Conservation (phyloP, 2,329 filamentous ascomycete species). For the Diaporthe citrichinensis region DNA sequence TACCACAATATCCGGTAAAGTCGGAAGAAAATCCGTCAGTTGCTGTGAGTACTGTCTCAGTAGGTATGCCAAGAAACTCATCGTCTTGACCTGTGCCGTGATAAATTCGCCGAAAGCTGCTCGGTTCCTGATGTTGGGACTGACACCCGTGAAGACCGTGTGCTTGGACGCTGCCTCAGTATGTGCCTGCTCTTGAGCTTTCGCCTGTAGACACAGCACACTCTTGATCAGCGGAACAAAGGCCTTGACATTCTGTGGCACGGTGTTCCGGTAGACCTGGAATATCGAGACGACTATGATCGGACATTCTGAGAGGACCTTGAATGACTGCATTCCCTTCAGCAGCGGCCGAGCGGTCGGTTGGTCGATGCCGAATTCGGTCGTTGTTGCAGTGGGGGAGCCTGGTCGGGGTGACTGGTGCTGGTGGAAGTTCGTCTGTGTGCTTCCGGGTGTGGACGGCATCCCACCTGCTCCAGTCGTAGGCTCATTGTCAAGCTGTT, state of each 20-base stretch:
- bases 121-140: conserved; percentile 92
- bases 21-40: conserved; percentile 87
- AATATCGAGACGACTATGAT: conserved; percentile 99
- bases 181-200: conserved; percentile 93
- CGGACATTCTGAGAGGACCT: conserved; percentile 95
- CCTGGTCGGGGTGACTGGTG: conserved; percentile 82
- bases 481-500: conserved; percentile 88
- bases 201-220: conserved; percentile 89
- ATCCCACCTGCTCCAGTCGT: conserved; percentile 68
- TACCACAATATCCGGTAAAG: conserved; percentile 90
- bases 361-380: conserved; percentile 87
- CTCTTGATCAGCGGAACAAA: conserved; percentile 96
- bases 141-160: conserved; percentile 92
- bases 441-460: conserved; percentile 77
- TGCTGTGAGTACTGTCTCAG: conserved; percentile 90
- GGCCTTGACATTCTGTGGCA: conserved; percentile 86
- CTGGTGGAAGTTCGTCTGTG: conserved; percentile 79
- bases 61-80: conserved; percentile 97
- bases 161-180: conserved; percentile 83
- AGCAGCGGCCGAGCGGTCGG: conserved; percentile 83
- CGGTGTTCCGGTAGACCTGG: conserved; percentile 87
- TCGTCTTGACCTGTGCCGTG: conserved; percentile 97
- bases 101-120: conserved; percentile 98
- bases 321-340: conserved; percentile 99
- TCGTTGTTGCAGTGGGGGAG: conserved; percentile 86